A percentile compares a stretch with the other conserved stretches of the same genome.
Conservation (phyloP, 495 filamentous ascomycete genomes). For the Daldinia concentrica region DNA sequence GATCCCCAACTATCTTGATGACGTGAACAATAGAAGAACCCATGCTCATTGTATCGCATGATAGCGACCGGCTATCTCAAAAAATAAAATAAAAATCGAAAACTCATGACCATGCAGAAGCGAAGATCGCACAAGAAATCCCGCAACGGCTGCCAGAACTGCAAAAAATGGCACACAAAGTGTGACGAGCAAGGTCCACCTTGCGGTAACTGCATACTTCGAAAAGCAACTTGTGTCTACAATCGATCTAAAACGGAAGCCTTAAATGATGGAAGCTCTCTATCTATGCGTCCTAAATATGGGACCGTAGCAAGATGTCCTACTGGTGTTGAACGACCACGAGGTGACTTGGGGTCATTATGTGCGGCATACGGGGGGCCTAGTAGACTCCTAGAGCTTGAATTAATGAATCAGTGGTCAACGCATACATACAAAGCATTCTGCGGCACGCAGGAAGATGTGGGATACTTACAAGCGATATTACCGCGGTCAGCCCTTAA, state of each 20-base stretch:
- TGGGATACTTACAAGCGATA: constrained; percentile 41
- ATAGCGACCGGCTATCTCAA: background rate
- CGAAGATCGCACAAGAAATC: constrained; percentile 52
- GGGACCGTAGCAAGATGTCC: background rate
- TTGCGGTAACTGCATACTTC: constrained; percentile 49
- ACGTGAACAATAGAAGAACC: background rate
- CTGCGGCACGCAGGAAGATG: constrained; percentile 45
- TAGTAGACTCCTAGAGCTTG: constrained; percentile 45
- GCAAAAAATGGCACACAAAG: constrained; percentile 53
- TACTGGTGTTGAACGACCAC: constrained; percentile 22
- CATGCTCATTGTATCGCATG: background rate
- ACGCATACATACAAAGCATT: constrained; percentile 47
- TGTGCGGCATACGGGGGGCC: constrained; percentile 39
- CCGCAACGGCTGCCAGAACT: constrained; percentile 50
- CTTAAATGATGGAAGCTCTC: background rate
- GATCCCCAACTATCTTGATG: background rate
- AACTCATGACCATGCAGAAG: constrained; percentile 41
- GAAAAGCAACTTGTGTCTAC: constrained; percentile 46
- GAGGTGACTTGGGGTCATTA: constrained; percentile 27
- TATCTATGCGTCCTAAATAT: constrained; percentile 16
- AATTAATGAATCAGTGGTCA: constrained; percentile 52
- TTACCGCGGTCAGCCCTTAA: constrained; percentile 43
- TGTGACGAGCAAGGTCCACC: constrained; percentile 51
- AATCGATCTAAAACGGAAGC: constrained; percentile 28
- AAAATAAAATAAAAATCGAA: background rate